Evolutionary conservation across 202 grass and related monocot genomes (phyloP), one percentile per base, ranked within the genome.

Genomic region (Carex arenaria): DNA sequence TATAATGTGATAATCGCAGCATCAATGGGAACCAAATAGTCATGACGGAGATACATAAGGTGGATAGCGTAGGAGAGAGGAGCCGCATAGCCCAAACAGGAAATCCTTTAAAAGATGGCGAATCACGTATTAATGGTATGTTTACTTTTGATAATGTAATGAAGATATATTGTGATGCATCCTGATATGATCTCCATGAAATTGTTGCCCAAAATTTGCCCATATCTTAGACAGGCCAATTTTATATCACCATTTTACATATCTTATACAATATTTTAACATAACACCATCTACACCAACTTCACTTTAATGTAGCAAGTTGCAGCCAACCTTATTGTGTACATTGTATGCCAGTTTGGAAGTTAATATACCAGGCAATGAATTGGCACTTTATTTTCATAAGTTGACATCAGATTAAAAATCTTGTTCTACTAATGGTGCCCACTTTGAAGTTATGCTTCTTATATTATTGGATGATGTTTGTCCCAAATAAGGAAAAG

Each of bases 21-120:
- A 73, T 94, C 52, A 79, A 91, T 67, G 94, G 92, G 63, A 85
- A 61, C 67, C 57, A 78, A 23, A 89, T 92, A 52, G 64, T 87
- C 38, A 92, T 94, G 94, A 92, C 88, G 11, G 92, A 97, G 85
- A 90, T 88, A 83, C 94, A 97, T 87, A 93, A 92, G 61, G 88
- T 97, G 80, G 80, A 69, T 79, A 97, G 94, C 85, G n/a, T 63
- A 72, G 84, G 40, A 83, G 94, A 97, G 84, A 70, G 88, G 78
- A 59, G 72, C 78, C 93, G 94, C 81, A 89, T 97, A 80, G 73
- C 87, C 49, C 85, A 90, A 85, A 80, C 74, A 82, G 94, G 92
- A 59, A 84, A 90, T 45, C 82, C 94, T 42, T 64, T 97, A 78
- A 94, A 84, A 91, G 92, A 92, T 75, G 88, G 94, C 59, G 92